Evolutionary conservation across 768 basidiomycete genomes (phyloP).

Genomic region (Fomitopsis serialis): DNA sequence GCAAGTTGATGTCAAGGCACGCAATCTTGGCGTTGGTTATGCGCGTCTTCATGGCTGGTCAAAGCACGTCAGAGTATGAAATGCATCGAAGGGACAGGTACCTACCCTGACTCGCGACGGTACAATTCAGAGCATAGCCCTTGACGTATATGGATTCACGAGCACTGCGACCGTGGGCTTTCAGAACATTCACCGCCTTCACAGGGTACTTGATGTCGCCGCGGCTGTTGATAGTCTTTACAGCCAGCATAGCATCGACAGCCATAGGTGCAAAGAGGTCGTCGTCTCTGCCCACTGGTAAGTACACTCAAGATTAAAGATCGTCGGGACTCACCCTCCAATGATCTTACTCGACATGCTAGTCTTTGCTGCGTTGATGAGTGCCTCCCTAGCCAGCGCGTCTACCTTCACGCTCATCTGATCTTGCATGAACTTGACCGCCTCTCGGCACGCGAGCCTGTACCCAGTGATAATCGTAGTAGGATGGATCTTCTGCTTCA

Average conservation of each 20-base stretch:
- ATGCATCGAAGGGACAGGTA: background rate
- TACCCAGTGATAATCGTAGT: conserved; percentile 99
- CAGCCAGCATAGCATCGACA: conserved; percentile 97
- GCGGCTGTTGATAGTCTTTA: conserved; percentile 87
- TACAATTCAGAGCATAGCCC: conserved; percentile 97
- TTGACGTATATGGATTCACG: conserved; percentile 92
- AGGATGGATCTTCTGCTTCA: conserved; percentile 97
- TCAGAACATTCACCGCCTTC: conserved; percentile 97
- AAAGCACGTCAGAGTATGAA: background rate
- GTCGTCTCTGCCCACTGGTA: conserved; percentile 63
- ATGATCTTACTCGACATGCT: conserved; percentile 99
- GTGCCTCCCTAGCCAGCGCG: conserved; percentile 80
- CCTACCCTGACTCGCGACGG: conserved; percentile 95
- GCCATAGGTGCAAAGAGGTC: conserved; percentile 98
- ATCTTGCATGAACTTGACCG: conserved; percentile 96
- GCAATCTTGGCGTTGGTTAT: conserved; percentile 94
- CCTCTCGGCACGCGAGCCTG: conserved; percentile 93
- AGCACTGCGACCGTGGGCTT: conserved; percentile 95
- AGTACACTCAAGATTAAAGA: background rate
- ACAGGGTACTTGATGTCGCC: conserved; percentile 99
- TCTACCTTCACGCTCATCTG: conserved; percentile 95
- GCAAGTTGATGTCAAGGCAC: conserved; percentile 96
- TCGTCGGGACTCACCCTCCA: conserved; percentile 77
- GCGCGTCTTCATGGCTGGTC: conserved; percentile 92
- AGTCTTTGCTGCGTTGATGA: conserved; percentile 96